Evolutionary conservation across 1,284 basidiomycete species (phyloP), one percentile per base, ranked within the genome.

Genomic region (Papiliotrema laurentii): DNA sequence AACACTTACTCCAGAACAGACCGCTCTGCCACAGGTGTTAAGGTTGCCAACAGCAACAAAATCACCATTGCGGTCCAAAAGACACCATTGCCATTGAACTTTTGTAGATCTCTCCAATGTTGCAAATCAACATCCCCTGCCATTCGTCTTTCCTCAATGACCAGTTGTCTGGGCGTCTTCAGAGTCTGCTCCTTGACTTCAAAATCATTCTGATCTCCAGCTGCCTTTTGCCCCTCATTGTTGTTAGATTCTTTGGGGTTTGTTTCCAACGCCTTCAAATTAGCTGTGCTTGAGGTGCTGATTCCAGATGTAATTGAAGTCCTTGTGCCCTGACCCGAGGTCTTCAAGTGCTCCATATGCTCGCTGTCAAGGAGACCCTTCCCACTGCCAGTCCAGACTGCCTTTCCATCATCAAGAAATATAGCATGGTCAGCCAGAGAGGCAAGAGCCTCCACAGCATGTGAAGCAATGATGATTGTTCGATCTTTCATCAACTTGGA

Each of bases 391-490:
- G 80, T 73, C 72, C 83, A 92, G 26, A 79, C 71, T 5, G 89
- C 79, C 7, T 80, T 79, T 11, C 90, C 90, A 56, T 91, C 89
- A 55, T 92, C 88, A 31, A 93, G 79, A 25, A 84, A 82, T 38
- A 92, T 59, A 16, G 69, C 54, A 18, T 64, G 54, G 0, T 50
- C 19, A 0, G 66, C 67, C 2, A 63, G 43, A 3, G 62, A 63
- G 10, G 66, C 58, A 25, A 71, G 51, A 3, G 69, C 38, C 27
- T 61, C 58, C 52, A 71, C 61, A 37, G 92, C 88, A 62, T 93
- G 90, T n/a, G 89, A 91, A 39, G 92, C 89, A 14, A 94, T 79
- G 54, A 93, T 82, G 53, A 91, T 73, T 0, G 90, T 93, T 36
- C 90, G 79, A 11, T 81, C 84, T 37, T 77, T 72, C 79, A 90